phyloP scores from a whole-genome alignment of 2,329 filamentous ascomycete genomes.

The Diaporthe amygdali region DNA sequence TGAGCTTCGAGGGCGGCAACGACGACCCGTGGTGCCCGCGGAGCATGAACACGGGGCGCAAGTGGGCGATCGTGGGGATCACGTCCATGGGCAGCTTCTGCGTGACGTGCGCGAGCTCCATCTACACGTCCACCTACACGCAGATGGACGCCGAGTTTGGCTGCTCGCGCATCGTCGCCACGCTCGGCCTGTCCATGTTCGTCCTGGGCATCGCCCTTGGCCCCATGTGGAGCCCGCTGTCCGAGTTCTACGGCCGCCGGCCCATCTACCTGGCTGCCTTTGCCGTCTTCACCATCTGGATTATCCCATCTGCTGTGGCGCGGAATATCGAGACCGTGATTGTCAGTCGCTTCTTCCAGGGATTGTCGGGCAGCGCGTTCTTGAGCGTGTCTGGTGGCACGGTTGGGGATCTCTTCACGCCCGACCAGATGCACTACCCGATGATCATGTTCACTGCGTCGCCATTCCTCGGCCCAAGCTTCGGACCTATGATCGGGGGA shows the following conservation, averaged over 20 bases:
- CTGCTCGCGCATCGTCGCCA: slow-evolving; percentile 73
- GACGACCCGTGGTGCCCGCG: slow-evolving; percentile 77
- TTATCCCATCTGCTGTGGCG: slow-evolving; percentile 83
- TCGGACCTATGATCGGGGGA: slow-evolving; percentile 71
- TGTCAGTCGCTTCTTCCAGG: slow-evolving; percentile 77
- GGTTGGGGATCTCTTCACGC: slow-evolving; percentile 78
- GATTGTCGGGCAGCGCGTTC: slow-evolving; percentile 72
- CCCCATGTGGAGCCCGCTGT: slow-evolving; percentile 68
- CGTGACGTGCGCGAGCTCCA: slow-evolving; percentile 88
- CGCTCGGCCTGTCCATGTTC: slow-evolving; percentile 81
- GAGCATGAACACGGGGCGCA: slow-evolving; percentile 67
- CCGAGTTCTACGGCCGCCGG: slow-evolving; percentile 81
- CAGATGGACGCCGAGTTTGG: slow-evolving; percentile 80
- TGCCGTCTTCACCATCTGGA: slow-evolving; percentile 75
- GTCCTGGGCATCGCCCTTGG: slow-evolving; percentile 76
- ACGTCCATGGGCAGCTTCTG: slow-evolving; percentile 77
- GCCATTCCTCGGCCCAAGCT: slow-evolving; percentile 66
- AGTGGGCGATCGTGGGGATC: slow-evolving; percentile 81
- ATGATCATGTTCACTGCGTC: slow-evolving; percentile 81
- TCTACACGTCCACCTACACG: slow-evolving; percentile 83
- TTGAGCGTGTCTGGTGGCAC: slow-evolving; percentile 82
- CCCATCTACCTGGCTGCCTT: slow-evolving; percentile 82
- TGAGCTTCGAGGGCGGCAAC: slow-evolving; percentile 74
- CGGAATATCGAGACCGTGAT: slow-evolving; percentile 82
- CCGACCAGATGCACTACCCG: slow-evolving; percentile 72